A percentile compares a stretch with the other conserved stretches of the same genome.
phyloP scores from a whole-genome alignment of 2,329 filamentous ascomycete genomes.

The Mollisia scopiformis region DNA sequence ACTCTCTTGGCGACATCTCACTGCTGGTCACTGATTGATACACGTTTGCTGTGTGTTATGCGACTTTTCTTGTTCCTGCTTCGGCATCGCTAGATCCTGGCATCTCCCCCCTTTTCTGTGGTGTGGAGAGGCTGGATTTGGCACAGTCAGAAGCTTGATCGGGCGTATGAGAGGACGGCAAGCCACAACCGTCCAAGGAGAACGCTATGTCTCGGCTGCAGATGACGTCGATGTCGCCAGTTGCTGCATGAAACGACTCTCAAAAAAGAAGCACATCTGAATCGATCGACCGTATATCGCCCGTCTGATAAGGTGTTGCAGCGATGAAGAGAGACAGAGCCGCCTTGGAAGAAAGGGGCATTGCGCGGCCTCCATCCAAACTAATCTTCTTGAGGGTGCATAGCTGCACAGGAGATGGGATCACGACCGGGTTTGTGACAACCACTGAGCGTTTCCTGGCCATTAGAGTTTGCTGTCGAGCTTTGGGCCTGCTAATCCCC shows the following conservation, averaged over 20 bases:
- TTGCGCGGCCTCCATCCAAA: neutral
- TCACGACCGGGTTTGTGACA: neutral
- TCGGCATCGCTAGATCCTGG: neutral
- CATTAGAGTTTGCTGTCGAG: neutral
- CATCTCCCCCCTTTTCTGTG: neutral
- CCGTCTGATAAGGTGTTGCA: neutral
- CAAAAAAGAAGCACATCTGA: neutral
- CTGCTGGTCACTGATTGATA: conserved; percentile 7
- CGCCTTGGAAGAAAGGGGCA: neutral
- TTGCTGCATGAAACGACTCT: neutral
- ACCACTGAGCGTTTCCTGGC: neutral
- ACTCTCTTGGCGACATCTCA: too few relatives aligned
- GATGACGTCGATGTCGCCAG: conserved; percentile 9
- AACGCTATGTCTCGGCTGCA: neutral
- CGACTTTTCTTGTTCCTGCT: conserved; percentile 10
- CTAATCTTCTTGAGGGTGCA: neutral
- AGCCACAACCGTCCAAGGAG: neutral
- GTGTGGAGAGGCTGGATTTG: neutral
- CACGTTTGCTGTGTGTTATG: conserved; percentile 4
- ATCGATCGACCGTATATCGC: neutral
- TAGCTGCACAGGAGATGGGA: neutral
- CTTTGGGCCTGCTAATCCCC: neutral
- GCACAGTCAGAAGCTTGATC: conserved; percentile 2
- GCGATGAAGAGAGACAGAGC: neutral
- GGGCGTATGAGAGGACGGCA: neutral